Conservation (phyloP, 2,329 filamentous ascomycete genomes). For the Penicillium sp. region DNA sequence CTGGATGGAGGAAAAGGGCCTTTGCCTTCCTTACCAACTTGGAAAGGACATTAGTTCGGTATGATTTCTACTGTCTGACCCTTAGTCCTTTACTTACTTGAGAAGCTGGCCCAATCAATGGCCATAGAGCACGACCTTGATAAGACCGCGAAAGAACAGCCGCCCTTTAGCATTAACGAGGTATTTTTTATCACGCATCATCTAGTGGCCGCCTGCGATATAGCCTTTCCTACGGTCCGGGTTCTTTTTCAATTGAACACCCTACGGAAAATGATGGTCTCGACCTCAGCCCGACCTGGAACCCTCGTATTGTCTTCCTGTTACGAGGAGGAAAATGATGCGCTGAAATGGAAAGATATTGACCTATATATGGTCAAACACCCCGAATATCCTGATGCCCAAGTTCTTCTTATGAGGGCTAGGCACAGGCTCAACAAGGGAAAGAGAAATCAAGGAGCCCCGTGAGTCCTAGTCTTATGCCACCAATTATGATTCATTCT, state of each 20-base stretch:
- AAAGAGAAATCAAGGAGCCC: conserved; percentile 21
- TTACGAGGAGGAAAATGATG: conserved; percentile 21
- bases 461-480: conserved; percentile 12
- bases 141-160: too few relatives aligned
- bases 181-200: too few relatives aligned
- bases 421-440: conserved; percentile 27
- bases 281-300: conserved; percentile 18
- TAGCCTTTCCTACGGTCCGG: conserved; percentile 19
- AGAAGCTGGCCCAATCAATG: too few relatives aligned
- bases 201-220: too few relatives aligned
- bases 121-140: too few relatives aligned
- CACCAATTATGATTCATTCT: background rate
- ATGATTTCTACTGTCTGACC: too few relatives aligned
- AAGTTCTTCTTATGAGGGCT: conserved; percentile 25
- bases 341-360: conserved; percentile 31
- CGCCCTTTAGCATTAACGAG: too few relatives aligned
- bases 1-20: too few relatives aligned
- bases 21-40: too few relatives aligned
- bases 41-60: too few relatives aligned
- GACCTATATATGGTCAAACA: conserved; percentile 29
- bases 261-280: conserved; percentile 27
- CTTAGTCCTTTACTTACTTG: too few relatives aligned
- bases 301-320: conserved; percentile 21
- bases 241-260: conserved; percentile 21
- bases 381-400: conserved; percentile 20